These are phyloP conservation scores for Mixia osmundae DNA, from an alignment of 1,284 basidiomycete species.

Conservation along the genomic window DNA sequence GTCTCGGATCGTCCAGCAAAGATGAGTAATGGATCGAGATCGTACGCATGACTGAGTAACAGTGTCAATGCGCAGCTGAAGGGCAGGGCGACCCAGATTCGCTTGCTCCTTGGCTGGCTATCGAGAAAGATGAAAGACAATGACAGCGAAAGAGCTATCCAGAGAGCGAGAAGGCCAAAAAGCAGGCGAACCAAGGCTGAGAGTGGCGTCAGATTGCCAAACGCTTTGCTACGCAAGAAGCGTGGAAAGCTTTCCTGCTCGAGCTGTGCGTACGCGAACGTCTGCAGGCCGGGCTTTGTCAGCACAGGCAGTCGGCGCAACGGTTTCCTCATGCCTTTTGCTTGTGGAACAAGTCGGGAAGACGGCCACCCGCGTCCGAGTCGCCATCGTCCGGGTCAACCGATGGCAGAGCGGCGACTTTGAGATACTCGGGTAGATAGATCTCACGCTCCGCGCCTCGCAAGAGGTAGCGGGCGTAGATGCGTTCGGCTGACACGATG, in stretches of 20 bases:
- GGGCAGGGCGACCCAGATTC: constrained; percentile 60
- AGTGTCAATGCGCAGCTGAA: constrained; percentile 74
- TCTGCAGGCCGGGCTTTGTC: too few species aligned
- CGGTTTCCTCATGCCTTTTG: constrained; percentile 99
- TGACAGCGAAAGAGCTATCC: constrained; percentile 69
- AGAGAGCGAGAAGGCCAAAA: constrained; percentile 60
- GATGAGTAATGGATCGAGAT: constrained; percentile 65
- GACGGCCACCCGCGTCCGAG: constrained; percentile 51
- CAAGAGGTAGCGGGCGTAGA: constrained; percentile 72
- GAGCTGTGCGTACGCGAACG: constrained; percentile 85
- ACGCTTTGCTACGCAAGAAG: constrained; percentile 85
- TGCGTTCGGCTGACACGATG: constrained; percentile 77
- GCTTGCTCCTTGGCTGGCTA: constrained; percentile 50
- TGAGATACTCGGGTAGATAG: constrained; percentile 67
- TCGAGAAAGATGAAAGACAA: constrained; percentile 89
- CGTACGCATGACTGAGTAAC: constrained; percentile 83
- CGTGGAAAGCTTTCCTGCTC: constrained; percentile 93
- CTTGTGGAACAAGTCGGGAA: constrained; percentile 88
- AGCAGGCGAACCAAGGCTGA: constrained; percentile 54
- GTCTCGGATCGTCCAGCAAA: constrained; percentile 66
- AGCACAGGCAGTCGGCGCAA: too few species aligned
- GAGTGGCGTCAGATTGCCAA: constrained; percentile 82
- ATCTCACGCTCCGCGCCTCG: constrained; percentile 49
- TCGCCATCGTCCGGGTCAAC: constrained; percentile 33
- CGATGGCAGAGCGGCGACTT: too few species aligned